Evolutionary conservation across 2,329 filamentous ascomycete genomes (phyloP).

Genomic region (Teratosphaeria viscida): DNA sequence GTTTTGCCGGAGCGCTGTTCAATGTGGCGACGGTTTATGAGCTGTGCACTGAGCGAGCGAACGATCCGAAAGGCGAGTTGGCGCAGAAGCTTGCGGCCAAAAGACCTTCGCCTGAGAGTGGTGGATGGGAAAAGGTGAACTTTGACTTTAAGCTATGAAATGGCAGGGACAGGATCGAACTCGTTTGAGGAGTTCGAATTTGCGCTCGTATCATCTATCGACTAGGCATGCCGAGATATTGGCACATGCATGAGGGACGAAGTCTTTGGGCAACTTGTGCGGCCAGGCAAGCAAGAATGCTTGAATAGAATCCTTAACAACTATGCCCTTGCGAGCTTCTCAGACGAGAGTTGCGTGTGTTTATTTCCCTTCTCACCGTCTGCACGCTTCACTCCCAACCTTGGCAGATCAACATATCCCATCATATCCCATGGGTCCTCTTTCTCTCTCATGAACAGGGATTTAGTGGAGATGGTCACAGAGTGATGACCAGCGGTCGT

Average conservation of each 20-base stretch:
- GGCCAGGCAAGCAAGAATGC: too few species aligned
- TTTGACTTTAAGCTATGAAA: constrained; percentile 23
- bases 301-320: too few species aligned
- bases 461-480: background rate
- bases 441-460: background rate
- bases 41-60: constrained; percentile 69
- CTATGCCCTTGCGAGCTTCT: background rate
- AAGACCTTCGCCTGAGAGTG: constrained; percentile 10
- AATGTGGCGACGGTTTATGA: constrained; percentile 90
- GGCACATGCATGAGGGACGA: background rate
- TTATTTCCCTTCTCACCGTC: background rate
- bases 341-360: background rate
- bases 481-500: background rate
- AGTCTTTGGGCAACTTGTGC: background rate
- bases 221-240: background rate
- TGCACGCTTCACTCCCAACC: background rate
- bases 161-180: background rate
- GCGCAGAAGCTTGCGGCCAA: constrained; percentile 31
- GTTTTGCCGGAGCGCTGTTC: constrained; percentile 56
- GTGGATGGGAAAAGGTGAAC: constrained; percentile 22
- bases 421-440: background rate
- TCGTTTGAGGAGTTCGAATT: background rate
- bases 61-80: constrained; percentile 58
- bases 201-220: background rate
- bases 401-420: background rate